Base-by-base conservation (phyloP, 768 basidiomycete genomes). In the Asterophora lycoperdoides region DNA sequence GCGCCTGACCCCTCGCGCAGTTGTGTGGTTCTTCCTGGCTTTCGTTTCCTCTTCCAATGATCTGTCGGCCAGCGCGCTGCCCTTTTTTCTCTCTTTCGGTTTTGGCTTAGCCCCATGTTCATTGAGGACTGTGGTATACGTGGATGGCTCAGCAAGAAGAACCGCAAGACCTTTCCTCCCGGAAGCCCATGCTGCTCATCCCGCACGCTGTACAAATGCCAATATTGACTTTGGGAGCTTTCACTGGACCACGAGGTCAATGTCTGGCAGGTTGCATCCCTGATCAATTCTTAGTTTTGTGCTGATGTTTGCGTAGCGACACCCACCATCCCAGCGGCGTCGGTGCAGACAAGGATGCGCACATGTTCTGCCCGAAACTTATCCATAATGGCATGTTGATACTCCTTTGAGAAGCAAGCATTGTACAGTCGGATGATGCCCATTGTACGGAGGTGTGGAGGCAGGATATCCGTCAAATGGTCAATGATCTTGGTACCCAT, bases 261-360 rank as follows among this genome's bases (percentile, higher is more conserved):
- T 55, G 35, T 68, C 61, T 0, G 62, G 57, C 2, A 64, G 54
- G 34, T 64, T 58, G 19, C 59, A 61, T 2, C 65, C 60, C 56
- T 58, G 26, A 7, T 20, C n/a, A 8, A n/a, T 19, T 0, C 8
- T 34, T 30, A 34, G 26, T 13, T 37, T 26, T 1, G 18, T 26
- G 7, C 4, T 38, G 23, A 37, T 3, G n/a, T 18, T 18, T 20
- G 30, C 2, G 8, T n/a, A 23, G 13, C 20, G n/a, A 19, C 23
- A 9, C 63, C 23, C 19, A 66, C 68, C 67, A 69, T 69, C 20
- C 68, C 68, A 9, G 67, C 65, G 6, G 68, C 70, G 47, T 71
- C 68, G 1, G 70, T 71, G 48, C 68, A 70, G 2, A 69, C 55
- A 6, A 70, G 23, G 2, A 71, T 56, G 0, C 65, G 60, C 1